Conservation (phyloP, 139 green algal species). For the Chlamydomonas applanata region DNA sequence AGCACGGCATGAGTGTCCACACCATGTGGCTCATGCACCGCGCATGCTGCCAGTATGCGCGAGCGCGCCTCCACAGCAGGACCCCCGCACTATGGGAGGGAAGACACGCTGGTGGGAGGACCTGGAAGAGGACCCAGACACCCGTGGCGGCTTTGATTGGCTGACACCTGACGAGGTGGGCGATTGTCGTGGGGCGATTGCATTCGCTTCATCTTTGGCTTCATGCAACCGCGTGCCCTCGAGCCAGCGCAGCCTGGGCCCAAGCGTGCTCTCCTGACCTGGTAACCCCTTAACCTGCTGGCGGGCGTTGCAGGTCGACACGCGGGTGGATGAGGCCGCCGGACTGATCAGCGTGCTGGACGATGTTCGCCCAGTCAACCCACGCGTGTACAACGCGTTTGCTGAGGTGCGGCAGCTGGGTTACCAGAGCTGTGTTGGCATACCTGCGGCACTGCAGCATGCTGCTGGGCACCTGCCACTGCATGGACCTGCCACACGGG, state of each 20-base stretch:
- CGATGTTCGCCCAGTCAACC: conserved; percentile 39
- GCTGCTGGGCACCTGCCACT: no score
- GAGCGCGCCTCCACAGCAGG: no score
- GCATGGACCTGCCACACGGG: no score
- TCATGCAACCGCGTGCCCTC: no score
- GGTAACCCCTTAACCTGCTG: no score
- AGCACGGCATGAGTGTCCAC: no score
- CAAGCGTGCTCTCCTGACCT: no score
- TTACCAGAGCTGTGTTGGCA: no score
- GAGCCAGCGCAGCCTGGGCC: no score
- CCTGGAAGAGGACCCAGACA: neutral
- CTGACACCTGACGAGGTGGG: conserved; percentile 3
- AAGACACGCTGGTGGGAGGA: conserved; percentile 7
- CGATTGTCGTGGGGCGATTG: no score
- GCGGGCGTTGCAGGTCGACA: conserved; percentile 32
- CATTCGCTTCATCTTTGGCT: neutral
- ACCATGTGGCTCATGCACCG: neutral
- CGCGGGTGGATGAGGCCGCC: conserved; percentile 36
- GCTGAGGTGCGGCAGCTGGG: conserved; percentile 29
- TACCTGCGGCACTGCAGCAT: no score
- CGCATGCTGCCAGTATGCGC: neutral
- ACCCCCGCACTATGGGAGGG: neutral
- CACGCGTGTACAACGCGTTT: conserved; percentile 29
- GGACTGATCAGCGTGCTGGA: conserved; percentile 46
- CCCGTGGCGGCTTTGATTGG: neutral